phyloP scores from a whole-genome alignment of 2,329 filamentous ascomycete genomes.

The Emmonsiellopsis sp. region DNA sequence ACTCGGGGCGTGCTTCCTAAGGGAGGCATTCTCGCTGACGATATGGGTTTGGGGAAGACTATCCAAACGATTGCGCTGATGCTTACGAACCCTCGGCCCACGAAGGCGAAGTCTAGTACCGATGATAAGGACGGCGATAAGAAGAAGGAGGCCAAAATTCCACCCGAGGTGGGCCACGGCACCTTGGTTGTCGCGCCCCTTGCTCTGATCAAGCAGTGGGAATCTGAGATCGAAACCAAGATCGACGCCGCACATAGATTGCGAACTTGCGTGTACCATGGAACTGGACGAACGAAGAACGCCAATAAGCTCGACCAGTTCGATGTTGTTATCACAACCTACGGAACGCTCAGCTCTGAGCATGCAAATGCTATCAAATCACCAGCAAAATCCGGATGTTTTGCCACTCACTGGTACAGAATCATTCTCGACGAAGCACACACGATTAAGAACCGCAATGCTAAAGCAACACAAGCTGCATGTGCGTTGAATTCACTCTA shows the following conservation, averaged over 20 bases:
- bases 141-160: constrained; percentile 48
- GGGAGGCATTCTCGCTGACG: constrained; percentile 89
- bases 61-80: constrained; percentile 87
- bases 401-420: constrained; percentile 89
- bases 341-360: constrained; percentile 89
- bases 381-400: constrained; percentile 67
- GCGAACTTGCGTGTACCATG: constrained; percentile 84
- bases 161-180: constrained; percentile 60
- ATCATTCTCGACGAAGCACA: constrained; percentile 95
- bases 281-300: constrained; percentile 71
- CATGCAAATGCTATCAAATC: constrained; percentile 60
- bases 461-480: constrained; percentile 88
- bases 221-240: constrained; percentile 80
- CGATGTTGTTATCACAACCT: constrained; percentile 95
- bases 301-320: constrained; percentile 69
- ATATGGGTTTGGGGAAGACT: constrained; percentile 94
- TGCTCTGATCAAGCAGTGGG: constrained; percentile 95
- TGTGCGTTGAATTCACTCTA: constrained; percentile 79
- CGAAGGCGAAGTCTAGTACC: constrained; percentile 24
- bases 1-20: constrained; percentile 70
- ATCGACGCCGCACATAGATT: constrained; percentile 61
- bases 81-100: constrained; percentile 68
- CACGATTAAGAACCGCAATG: constrained; percentile 96
- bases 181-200: constrained; percentile 90
- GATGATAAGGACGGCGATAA: constrained; percentile 42